phyloP scores from a whole-genome alignment of 2,329 filamentous ascomycete genomes.

The Chaetothyriales sp. region DNA sequence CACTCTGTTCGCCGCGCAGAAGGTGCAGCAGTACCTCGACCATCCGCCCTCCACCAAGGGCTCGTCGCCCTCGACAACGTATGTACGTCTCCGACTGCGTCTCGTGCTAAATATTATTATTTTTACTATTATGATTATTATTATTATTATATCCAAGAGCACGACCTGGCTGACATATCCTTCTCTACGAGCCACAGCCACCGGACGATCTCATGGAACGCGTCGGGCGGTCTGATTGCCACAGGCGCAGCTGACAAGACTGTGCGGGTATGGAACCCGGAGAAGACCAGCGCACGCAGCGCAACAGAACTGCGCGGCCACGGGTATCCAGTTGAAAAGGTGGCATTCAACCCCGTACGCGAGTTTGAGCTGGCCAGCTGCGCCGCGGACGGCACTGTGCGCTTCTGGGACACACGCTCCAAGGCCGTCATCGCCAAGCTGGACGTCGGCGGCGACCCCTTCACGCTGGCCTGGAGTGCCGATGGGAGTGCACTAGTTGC shows the following conservation, averaged over 20 bases:
- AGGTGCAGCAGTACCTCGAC: conserved; percentile 57
- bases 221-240: conserved; percentile 66
- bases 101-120: too few relatives aligned
- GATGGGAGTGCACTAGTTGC: conserved; percentile 33
- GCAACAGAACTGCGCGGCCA: conserved; percentile 36
- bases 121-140: too few relatives aligned
- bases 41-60: conserved; percentile 37
- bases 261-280: conserved; percentile 77
- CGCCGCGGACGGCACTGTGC: conserved; percentile 34
- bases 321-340: conserved; percentile 32
- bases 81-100: conserved; percentile 19
- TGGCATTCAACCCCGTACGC: conserved; percentile 34
- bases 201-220: conserved; percentile 77
- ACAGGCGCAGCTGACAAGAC: conserved; percentile 78
- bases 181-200: conserved; percentile 35
- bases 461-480: conserved; percentile 34
- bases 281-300: conserved; percentile 31
- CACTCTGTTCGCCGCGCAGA: conserved; percentile 49
- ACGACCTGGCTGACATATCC: not conserved
- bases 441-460: conserved; percentile 35
- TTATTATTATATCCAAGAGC: not conserved
- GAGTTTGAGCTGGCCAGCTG: conserved; percentile 36
- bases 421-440: conserved; percentile 33
- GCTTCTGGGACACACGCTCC: conserved; percentile 36
- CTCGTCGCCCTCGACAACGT: conserved; percentile 38